These are phyloP conservation scores for Medicago ruthenica DNA, from an alignment of 306 rosid species.

Conservation along the genomic window DNA sequence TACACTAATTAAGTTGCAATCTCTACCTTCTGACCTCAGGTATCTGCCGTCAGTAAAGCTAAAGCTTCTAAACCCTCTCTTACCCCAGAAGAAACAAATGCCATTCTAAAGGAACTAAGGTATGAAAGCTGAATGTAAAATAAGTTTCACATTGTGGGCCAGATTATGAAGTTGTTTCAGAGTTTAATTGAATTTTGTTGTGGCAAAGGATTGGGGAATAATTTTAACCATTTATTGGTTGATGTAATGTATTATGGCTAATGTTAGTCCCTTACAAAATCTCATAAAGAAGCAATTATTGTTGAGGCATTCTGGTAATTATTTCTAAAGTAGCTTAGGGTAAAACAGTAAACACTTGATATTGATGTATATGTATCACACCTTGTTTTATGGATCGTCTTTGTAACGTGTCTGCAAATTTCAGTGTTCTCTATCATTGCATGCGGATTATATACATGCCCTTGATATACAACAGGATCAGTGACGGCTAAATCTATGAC, in stretches of 20 bases:
- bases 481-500: constrained; percentile 16
- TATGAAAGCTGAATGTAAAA: constrained; percentile 43
- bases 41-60: constrained; percentile 67
- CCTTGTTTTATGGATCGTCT: constrained; percentile 1
- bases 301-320: constrained; percentile 7
- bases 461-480: not conserved
- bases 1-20: constrained; percentile 37
- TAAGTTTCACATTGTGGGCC: not conserved
- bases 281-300: not conserved
- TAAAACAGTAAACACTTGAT: not conserved
- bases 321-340: not conserved
- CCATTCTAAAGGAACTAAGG: constrained; percentile 94
- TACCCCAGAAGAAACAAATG: constrained; percentile 83
- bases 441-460: not conserved
- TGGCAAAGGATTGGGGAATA: not conserved
- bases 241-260: constrained; percentile 5
- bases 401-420: constrained; percentile 16
- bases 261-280: not conserved
- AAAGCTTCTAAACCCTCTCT: constrained; percentile 89
- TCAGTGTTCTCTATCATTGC: constrained; percentile 18
- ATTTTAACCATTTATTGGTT: constrained; percentile 26
- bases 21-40: constrained; percentile 55
- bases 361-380: not conserved
- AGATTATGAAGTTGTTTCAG: constrained; percentile 9
- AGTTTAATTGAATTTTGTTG: constrained; percentile 32